Base-by-base conservation (phyloP, 1,284 basidiomycete species). In the Puccinia hordei region DNA sequence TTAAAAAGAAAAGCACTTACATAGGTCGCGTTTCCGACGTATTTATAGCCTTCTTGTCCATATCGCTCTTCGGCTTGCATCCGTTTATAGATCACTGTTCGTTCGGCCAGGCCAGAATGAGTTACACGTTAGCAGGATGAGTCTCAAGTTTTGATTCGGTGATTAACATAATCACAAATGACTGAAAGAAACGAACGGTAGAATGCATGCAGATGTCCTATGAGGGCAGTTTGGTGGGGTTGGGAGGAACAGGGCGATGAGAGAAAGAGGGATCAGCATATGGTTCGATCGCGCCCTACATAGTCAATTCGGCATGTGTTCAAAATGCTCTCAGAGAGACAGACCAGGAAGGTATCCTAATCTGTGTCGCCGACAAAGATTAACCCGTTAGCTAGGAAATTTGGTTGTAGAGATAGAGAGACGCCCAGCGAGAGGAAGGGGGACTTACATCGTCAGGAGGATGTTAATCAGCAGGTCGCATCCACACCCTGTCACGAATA, bases 61-160 rank as follows among this genome's bases (percentile, higher is more conserved):
- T 91, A 92, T 73, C 88, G 87, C 83, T 93, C 91, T 84, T 93
- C 91, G 0, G 92, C 92, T 83, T 91, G 88, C 87, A 92, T 92
- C 87, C 90, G 90, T 87, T 89, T 91, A 86, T 91, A 91, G 81
- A 91, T 91, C 65, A 91, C 87, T 90, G 46, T 15, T 57, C 53
- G n/a, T n/a, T n/a, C n/a, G n/a, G n/a, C n/a, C n/a, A n/a, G n/a
- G n/a, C n/a, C n/a, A n/a, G n/a, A n/a, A n/a, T n/a, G n/a, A n/a
- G n/a, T n/a, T n/a, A 49, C 12, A 71, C n/a, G 33, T 13, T 15
- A 13, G 15, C 30, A 59, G 30, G 27, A 13, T 46, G 33, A 17
- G 35, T 2, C 19, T 46, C 33, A n/a, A n/a, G n/a, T n/a, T n/a
- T n/a, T n/a, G n/a, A n/a, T n/a, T n/a, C n/a, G n/a, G n/a, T n/a